Percentiles rank a stretch among this genome's conserved stretches.
phyloP scores from a whole-genome alignment of 73 alveolate species.

The Paramecium sexaurelia region DNA sequence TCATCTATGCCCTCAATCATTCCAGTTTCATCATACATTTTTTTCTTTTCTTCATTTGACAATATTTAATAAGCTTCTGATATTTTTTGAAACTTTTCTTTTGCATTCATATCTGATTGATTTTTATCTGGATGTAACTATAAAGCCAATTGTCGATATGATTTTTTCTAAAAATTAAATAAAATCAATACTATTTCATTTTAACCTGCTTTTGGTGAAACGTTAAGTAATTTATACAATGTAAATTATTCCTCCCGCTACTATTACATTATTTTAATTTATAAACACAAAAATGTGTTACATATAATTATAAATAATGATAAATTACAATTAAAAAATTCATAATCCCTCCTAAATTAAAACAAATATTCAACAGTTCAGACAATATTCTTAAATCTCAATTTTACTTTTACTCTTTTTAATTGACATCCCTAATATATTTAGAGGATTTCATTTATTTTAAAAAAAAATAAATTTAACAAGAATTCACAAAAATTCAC shows the following conservation, averaged over 20 bases:
- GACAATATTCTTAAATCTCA: background rate
- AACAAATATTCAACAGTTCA: too few relatives aligned
- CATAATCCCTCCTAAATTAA: too few relatives aligned
- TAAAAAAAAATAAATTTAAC: too few relatives aligned
- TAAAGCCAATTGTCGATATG: conserved; percentile 69
- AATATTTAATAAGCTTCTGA: conserved; percentile 77
- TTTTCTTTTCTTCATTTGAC: conserved; percentile 74
- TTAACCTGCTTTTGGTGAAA: background rate
- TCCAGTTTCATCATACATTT: conserved; percentile 85
- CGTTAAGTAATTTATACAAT: background rate
- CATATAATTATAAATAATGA: background rate
- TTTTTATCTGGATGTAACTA: conserved; percentile 89
- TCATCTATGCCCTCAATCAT: conserved; percentile 65
- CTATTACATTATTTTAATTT: conserved; percentile 7
- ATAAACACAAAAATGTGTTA: background rate
- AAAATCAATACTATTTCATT: background rate
- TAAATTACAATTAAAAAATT: background rate
- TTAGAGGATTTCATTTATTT: too few relatives aligned
- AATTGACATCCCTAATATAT: background rate
- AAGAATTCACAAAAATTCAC: too few relatives aligned
- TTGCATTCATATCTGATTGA: conserved; percentile 74
- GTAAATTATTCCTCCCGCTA: conserved; percentile 44
- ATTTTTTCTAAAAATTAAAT: conserved; percentile 26
- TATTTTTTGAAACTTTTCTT: conserved; percentile 75
- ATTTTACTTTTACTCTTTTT: background rate